Conservation (phyloP, 176 grass and related monocot genomes). For the Carex kokanica region DNA sequence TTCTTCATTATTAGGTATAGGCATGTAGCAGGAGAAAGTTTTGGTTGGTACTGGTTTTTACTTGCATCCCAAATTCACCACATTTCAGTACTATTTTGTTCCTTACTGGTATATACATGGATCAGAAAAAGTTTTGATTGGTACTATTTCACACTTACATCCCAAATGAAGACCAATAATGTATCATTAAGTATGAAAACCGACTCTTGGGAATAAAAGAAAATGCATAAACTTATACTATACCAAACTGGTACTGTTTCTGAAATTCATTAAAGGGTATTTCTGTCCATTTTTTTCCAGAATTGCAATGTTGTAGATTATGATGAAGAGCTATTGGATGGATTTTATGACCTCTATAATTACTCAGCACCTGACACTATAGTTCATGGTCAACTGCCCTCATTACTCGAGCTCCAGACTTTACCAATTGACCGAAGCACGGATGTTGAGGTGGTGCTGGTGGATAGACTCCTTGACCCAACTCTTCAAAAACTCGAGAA, state of each 20-base stretch:
- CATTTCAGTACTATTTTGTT: neutral
- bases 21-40: neutral
- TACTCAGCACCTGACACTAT: conserved; percentile 36
- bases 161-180: neutral
- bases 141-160: neutral
- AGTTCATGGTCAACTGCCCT: conserved; percentile 59
- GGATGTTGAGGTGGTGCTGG: conserved; percentile 49
- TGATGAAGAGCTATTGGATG: conserved; percentile 68
- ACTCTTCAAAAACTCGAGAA: conserved; percentile 54
- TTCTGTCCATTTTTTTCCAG: conserved; percentile 32
- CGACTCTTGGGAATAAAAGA: neutral
- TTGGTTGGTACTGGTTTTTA: neutral
- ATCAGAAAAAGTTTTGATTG: neutral
- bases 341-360: conserved; percentile 81
- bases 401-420: conserved; percentile 39
- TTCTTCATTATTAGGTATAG: neutral
- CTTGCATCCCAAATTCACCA: neutral
- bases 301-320: conserved; percentile 86
- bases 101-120: neutral
- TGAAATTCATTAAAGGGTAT: neutral
- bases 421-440: conserved; percentile 22
- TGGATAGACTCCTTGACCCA: conserved; percentile 51
- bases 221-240: neutral
- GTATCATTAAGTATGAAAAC: neutral
- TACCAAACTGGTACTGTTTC: conserved; percentile 5